Evolutionary conservation across 345 rosid species (phyloP).

Genomic region (Rhizophora mangle): DNA sequence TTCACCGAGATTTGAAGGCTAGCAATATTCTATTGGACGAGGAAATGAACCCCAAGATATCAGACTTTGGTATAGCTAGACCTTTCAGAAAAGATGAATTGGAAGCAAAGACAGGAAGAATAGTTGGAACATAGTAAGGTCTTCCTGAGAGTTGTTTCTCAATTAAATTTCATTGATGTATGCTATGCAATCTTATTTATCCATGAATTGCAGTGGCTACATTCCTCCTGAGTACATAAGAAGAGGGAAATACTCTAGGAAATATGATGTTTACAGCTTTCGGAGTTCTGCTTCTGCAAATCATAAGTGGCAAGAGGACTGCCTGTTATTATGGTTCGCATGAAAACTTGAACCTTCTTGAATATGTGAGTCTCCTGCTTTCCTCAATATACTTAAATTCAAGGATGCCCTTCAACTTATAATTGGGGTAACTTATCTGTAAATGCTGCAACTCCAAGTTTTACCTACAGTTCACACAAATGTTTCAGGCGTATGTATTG

Average conservation of each 20-base stretch:
- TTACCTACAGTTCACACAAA: too few relatives aligned
- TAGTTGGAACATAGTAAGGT: conserved; percentile 47
- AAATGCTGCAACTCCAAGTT: too few relatives aligned
- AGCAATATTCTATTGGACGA: conserved; percentile 41
- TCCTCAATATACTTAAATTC: background rate
- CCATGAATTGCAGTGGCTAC: conserved; percentile 36
- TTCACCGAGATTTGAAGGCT: conserved; percentile 45
- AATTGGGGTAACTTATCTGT: too few relatives aligned
- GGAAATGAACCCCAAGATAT: conserved; percentile 42
- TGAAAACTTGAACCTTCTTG: conserved; percentile 9
- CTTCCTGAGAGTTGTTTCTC: background rate
- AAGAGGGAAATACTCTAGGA: conserved; percentile 43
- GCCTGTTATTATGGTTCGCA: conserved; percentile 14
- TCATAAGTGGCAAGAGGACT: conserved; percentile 44
- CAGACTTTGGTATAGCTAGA: conserved; percentile 47
- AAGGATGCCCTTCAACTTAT: too few relatives aligned
- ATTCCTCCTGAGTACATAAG: conserved; percentile 53
- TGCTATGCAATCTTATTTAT: background rate
- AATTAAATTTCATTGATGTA: background rate
- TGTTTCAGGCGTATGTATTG: conserved; percentile 19
- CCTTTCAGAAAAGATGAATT: conserved; percentile 30
- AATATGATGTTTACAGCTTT: conserved; percentile 55
- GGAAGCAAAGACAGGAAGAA: conserved; percentile 40
- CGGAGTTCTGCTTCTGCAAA: conserved; percentile 50
- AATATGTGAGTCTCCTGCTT: conserved; percentile 11